Evolutionary conservation across 1,284 basidiomycete species (phyloP), one percentile per base, ranked within the genome.

Genomic region (Chondrostereum purpureum): DNA sequence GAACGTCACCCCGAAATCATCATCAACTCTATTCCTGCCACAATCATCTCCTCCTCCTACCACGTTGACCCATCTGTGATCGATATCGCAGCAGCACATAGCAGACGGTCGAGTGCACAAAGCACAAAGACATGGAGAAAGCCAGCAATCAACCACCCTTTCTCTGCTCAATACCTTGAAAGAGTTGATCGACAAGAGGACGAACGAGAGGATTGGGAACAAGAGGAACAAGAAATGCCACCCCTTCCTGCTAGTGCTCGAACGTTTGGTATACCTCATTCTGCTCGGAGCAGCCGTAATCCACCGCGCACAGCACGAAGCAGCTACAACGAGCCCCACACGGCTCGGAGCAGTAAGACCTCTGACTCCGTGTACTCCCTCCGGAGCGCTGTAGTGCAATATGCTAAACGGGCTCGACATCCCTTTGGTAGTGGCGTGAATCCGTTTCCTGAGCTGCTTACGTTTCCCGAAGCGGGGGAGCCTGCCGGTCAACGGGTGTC

Each of bases 381-480:
- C 21, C 10, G 17, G 21, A 24, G 21, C 5, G 39, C 39, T 10
- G 22, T 41, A 13, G 39, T 41, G 11, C 39, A 41, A 13, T 16
- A 19, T n/a, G 39, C 39, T 13, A 21, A 24, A 41, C 39, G 39
- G 10, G 22, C 20, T 24, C 10, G n/a, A 24, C 39, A 24, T 41
- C 39, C 39, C n/a, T 23, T 41, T 13, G 4, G n/a, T 3, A 3
- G 22, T 13, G 39, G 24, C 5, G 17, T 24, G n/a, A 21, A 41
- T 22, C 39, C 14, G 37, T 39, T 39, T 18, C 37, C 37, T n/a
- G 37, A 17, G 13, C 37, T 20, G n/a, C 37, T 20, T 14, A 39
- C 37, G 17, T 31, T 31, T n/a, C 27, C 27, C 27, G 27, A 31
- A 8, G 8, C 8, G 8, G 8, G n/a, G 27, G n/a, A 8, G 27